Evolutionary conservation across 2,329 filamentous ascomycete species (phyloP), one percentile per base, ranked within the genome.

Genomic region (Colletotrichum agaves): DNA sequence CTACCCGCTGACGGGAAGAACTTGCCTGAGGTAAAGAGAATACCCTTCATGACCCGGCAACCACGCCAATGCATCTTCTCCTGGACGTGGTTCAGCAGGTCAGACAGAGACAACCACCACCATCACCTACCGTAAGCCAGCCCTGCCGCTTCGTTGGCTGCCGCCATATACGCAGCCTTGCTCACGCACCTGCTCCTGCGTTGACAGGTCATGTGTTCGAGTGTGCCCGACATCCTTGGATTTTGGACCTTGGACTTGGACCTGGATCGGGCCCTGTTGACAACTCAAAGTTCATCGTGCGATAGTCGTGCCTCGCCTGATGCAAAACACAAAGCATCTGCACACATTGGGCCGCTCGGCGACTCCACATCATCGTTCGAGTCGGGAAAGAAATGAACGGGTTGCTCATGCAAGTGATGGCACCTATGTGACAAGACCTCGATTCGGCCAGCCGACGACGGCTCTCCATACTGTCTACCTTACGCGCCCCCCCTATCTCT

Each of bases 11-110:
- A 53, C 19, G 27, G 53, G 41, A 13, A 33, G 44, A 13, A 61
- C 37, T 50, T 64, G 55, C 65, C 65, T 66, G 44, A 66, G 61
- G 33, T 55, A 27, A 61, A 60, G 11, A 21, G 23, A 17, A 27
- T 41, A 21, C 6, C 35, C 19, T 55, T 33, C 65, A 37, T 61
- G 21, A 55, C 31, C 47, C 55, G 62, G 23, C 55, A 60, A 10
- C 13, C n/a, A 60, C 35, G 19, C 61, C 49, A 61, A 66, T 66
- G 65, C 55, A 56, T 46, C 52, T n/a, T 15, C 11, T 35, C 17
- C 43, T 33, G 41, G 37, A 27, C 15, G 52, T 15, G 60, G 33
- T 13, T 37, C 41, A 46, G 37, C 17, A 27, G 37, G 43, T 47
- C 21, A 27, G 17, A 49, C 41, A 12, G 23, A 19, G 27, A 19